A percentile compares a stretch with the other conserved stretches of the same genome.
phyloP scores from a whole-genome alignment of 2,329 filamentous ascomycete species.

The Trichoderma pleuroti region DNA sequence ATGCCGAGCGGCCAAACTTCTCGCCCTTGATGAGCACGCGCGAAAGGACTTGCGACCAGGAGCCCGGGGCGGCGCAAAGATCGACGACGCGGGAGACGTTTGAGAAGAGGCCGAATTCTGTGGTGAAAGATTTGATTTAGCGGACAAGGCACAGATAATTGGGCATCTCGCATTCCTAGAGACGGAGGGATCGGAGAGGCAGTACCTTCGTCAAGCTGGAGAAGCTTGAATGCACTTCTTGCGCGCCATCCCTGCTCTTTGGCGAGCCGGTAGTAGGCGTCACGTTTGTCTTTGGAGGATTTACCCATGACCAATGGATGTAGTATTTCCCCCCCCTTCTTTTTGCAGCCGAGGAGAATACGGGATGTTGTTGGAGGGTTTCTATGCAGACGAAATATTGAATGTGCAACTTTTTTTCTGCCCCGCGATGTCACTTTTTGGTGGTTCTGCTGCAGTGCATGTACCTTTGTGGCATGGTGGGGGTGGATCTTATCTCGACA shows the following conservation, averaged over 20 bases:
- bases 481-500: background rate
- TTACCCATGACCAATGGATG: conserved; percentile 69
- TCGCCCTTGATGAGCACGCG: conserved; percentile 91
- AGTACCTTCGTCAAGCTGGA: conserved; percentile 81
- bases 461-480: conserved; percentile 3
- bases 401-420: conserved; percentile 13
- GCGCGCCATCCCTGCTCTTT: conserved; percentile 99
- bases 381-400: background rate
- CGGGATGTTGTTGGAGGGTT: background rate
- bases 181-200: background rate
- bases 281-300: conserved; percentile 97
- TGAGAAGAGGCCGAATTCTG: conserved; percentile 89
- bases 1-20: conserved; percentile 78
- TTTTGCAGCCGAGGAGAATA: background rate
- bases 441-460: background rate
- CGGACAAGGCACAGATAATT: background rate
- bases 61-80: conserved; percentile 90
- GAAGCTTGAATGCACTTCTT: conserved; percentile 91
- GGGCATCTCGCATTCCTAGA: background rate
- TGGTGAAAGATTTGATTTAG: background rate
- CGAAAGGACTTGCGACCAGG: conserved; percentile 96
- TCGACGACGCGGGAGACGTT: conserved; percentile 91
- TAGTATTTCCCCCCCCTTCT: background rate
- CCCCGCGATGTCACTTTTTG: conserved; percentile 16
- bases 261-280: conserved; percentile 94